Percentiles rank a stretch among this genome's conserved stretches.
phyloP scores from a whole-genome alignment of 176 grass and related monocot species.

The Aegilops umbellulata region DNA sequence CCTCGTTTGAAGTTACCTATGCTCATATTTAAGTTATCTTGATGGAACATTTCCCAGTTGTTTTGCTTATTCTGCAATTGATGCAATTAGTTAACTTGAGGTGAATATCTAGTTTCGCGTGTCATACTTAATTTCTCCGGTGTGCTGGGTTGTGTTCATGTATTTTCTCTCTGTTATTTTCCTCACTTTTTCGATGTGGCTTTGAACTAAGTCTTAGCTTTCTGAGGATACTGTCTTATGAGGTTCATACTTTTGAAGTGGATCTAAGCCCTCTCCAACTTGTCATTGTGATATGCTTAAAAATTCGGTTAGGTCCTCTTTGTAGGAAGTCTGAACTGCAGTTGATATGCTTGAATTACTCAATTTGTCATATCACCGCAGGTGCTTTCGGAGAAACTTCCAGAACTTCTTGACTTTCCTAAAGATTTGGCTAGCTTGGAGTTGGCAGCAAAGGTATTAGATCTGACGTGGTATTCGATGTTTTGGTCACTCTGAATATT shows the following conservation, averaged over 20 bases:
- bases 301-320: neutral
- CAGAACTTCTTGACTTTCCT: constrained; percentile 92
- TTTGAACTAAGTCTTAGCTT: constrained; percentile 5
- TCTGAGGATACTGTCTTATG: neutral
- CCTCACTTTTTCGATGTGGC: neutral
- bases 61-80: neutral
- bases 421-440: constrained; percentile 93
- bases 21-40: constrained; percentile 6
- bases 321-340: neutral
- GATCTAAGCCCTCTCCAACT: neutral
- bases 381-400: constrained; percentile 95
- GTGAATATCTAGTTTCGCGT: constrained; percentile 3
- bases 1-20: neutral
- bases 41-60: neutral
- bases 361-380: constrained; percentile 34
- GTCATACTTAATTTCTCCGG: neutral
- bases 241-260: neutral
- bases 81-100: constrained; percentile 19
- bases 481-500: constrained; percentile 22
- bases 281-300: neutral
- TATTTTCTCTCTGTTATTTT: constrained; percentile 20
- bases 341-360: constrained; percentile 15
- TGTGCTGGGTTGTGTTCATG: neutral
- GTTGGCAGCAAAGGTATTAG: constrained; percentile 74
- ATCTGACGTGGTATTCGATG: neutral